phyloP scores from a whole-genome alignment of 139 green algal genomes.

The Edaphochlamys debaryana region DNA sequence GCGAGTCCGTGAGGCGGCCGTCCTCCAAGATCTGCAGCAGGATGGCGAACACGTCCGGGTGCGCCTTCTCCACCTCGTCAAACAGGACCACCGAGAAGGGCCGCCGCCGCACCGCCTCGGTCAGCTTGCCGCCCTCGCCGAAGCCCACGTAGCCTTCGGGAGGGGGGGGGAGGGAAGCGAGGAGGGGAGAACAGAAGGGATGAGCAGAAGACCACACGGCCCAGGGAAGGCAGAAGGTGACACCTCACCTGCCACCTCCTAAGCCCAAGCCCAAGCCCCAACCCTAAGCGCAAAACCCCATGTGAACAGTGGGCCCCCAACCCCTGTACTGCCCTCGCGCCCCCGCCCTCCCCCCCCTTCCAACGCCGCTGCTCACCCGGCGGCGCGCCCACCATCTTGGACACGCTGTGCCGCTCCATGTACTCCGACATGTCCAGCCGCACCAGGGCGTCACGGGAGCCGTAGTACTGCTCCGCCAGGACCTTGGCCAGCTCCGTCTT shows the following conservation, averaged over 20 bases:
- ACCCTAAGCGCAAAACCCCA: no score
- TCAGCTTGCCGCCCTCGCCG: slow-evolving; percentile 98
- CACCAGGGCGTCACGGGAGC: slow-evolving; percentile 77
- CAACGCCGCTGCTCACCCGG: slow-evolving; percentile 54
- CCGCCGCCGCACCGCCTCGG: slow-evolving; percentile 87
- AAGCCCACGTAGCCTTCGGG: slow-evolving; percentile 92
- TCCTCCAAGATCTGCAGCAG: slow-evolving; percentile 98
- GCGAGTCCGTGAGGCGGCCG: slow-evolving; percentile 90
- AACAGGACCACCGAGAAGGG: slow-evolving; percentile 93
- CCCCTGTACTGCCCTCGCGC: no score
- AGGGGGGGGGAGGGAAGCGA: no score
- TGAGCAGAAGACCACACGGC: no score
- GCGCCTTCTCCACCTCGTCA: slow-evolving; percentile 99
- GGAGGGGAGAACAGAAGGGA: neutral
- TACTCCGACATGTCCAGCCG: slow-evolving; percentile 99
- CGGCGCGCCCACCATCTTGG: slow-evolving; percentile 90
- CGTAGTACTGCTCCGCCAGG: slow-evolving; percentile 83
- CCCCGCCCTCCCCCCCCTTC: neutral
- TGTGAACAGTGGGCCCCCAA: no score
- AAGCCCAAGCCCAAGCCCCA: no score
- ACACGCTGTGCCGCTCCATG: slow-evolving; percentile 94
- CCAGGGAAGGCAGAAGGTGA: no score
- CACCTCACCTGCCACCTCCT: no score
- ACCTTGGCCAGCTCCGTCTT: slow-evolving; percentile 99
- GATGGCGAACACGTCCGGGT: slow-evolving; percentile 99